Percentiles rank a stretch among this genome's conserved stretches.
Conservation (phyloP, 352 stramenopile genomes). For the Phytophthora agathidicida region DNA sequence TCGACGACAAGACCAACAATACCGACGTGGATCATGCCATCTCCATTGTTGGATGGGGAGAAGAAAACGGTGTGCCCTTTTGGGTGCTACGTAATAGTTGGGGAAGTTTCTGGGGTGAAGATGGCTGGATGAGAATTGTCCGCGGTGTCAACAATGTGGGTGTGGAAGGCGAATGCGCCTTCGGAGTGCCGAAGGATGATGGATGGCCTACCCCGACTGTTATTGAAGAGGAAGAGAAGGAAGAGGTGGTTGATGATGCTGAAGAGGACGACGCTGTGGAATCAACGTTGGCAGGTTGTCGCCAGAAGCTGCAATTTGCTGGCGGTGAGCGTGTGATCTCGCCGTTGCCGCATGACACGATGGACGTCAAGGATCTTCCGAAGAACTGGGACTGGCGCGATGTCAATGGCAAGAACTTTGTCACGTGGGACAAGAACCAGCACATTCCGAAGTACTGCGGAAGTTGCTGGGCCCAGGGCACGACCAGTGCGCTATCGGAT, state of each 20-base stretch:
- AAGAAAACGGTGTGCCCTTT: conserved; percentile 86
- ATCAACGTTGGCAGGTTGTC: conserved; percentile 48
- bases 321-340: conserved; percentile 75
- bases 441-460: conserved; percentile 96
- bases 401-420: conserved; percentile 93
- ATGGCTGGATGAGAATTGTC: conserved; percentile 95
- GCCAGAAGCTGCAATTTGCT: conserved; percentile 67
- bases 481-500: conserved; percentile 89
- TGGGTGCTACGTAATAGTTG: conserved; percentile 97
- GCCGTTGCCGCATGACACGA: conserved; percentile 75
- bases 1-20: conserved; percentile 89
- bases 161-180: conserved; percentile 94
- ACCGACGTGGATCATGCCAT: conserved; percentile 91
- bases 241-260: conserved; percentile 10
- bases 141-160: conserved; percentile 93
- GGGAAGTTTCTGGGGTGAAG: conserved; percentile 95
- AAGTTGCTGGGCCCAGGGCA: conserved; percentile 93
- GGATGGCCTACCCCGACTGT: conserved; percentile 68
- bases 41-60: conserved; percentile 96
- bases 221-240: conserved; percentile 32
- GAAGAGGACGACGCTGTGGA: conserved; percentile 24
- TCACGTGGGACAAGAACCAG: conserved; percentile 99
- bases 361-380: conserved; percentile 86
- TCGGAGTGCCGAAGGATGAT: conserved; percentile 86
- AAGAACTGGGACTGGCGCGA: conserved; percentile 95